Conservation (phyloP, 2,329 filamentous ascomycete species). For the Aspergillus versicolor region DNA sequence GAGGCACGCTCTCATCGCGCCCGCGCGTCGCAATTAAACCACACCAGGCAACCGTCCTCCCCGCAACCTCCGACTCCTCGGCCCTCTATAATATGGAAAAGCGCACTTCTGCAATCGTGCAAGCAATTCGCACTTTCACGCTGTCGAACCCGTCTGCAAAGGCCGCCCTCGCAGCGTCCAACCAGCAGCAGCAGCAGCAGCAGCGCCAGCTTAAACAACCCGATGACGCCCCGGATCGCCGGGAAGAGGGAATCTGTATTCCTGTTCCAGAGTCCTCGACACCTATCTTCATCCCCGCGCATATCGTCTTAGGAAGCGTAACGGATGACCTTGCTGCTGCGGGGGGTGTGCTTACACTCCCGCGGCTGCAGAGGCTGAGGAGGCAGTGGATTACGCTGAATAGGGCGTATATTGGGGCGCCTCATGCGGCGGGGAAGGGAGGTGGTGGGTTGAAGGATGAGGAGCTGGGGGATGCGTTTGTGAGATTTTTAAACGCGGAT, state of each 20-base stretch:
- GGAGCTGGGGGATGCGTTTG: constrained; percentile 45
- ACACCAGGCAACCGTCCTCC: constrained; percentile 46
- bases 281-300: constrained; percentile 37
- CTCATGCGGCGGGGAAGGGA: constrained; percentile 34
- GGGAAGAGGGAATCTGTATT: constrained; percentile 32
- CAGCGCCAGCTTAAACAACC: background rate
- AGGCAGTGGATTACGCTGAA: constrained; percentile 50
- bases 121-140: constrained; percentile 43
- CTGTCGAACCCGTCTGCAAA: constrained; percentile 39
- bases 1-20: constrained; percentile 11
- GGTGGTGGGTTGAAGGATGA: constrained; percentile 33
- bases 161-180: constrained; percentile 29
- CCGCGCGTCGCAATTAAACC: constrained; percentile 32
- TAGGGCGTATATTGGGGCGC: constrained; percentile 37
- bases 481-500: constrained; percentile 46
- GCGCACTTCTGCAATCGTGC: constrained; percentile 41
- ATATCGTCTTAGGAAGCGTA: constrained; percentile 35
- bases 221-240: background rate
- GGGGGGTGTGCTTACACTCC: constrained; percentile 41
- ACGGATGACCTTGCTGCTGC: constrained; percentile 45
- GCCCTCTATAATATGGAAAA: constrained; percentile 47
- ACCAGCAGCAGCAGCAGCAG: background rate
- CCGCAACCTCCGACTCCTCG: constrained; percentile 38
- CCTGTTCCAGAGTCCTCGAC: constrained; percentile 30
- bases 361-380: constrained; percentile 43